Conservation (phyloP, 2,329 filamentous ascomycete species). For the Claviceps lovelessii region DNA sequence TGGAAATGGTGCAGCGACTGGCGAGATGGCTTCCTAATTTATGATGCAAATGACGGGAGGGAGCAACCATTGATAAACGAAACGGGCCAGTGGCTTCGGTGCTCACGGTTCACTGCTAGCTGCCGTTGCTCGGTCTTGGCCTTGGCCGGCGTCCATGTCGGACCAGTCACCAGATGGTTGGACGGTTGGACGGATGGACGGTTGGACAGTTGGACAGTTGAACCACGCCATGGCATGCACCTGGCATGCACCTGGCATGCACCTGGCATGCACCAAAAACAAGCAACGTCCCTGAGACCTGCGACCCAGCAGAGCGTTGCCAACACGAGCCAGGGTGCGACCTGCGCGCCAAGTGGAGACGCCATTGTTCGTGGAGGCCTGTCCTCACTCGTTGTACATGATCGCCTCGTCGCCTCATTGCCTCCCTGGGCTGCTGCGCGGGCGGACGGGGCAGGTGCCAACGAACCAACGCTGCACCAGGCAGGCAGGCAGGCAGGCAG, state of each 20-base stretch:
- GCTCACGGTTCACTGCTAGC: background rate
- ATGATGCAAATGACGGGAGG: background rate
- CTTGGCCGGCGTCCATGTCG: no score
- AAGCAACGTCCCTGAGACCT: background rate
- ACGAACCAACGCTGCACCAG: no score
- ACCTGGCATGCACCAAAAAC: background rate
- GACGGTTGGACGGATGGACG: no score
- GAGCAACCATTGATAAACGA: background rate
- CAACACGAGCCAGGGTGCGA: constrained; percentile 4
- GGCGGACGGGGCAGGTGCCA: no score
- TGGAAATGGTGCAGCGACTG: background rate
- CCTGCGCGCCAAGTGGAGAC: background rate
- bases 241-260: background rate
- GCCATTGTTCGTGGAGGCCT: background rate
- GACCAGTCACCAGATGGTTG: no score
- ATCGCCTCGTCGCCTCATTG: no score
- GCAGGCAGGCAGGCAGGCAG: no score
- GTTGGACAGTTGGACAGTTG: background rate
- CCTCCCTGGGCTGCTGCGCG: no score
- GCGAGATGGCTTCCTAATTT: background rate
- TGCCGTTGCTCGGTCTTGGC: background rate
- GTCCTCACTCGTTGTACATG: background rate
- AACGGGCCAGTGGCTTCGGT: background rate
- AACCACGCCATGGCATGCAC: background rate
- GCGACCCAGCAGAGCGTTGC: background rate